Evolutionary conservation across 2,329 filamentous ascomycete genomes (phyloP), one percentile per base, ranked within the genome.

Genomic region (Cyclaneusma minus): DNA sequence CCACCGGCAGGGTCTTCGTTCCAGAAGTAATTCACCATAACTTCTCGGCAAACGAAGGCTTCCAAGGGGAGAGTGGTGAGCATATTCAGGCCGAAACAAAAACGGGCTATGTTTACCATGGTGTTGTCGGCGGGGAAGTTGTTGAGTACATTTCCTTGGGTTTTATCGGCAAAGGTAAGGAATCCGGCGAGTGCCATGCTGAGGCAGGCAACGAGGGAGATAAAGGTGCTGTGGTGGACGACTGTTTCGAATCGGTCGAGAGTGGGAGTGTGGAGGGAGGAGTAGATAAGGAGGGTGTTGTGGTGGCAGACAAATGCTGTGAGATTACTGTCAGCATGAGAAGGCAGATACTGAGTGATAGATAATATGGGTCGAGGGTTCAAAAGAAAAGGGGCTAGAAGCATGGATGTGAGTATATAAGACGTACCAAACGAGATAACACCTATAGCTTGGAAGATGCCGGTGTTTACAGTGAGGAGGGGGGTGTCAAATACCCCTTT

Each of bases 21-120:
- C 42, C 64, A 73, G 47, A 62, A 75, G 52, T 92, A 94, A 36
- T 82, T 84, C 39, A 82, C 68, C 81, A 94, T 92, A 36, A 94
- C 85, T 53, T 94, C 89, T 44, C 89, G 72, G 53, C 89, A 98
- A 29, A 98, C 89, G 50, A 98, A 98, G 10, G 84, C 85, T 60
- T 98, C 89, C 33, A 98, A 74, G 0, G 89, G 89, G 18, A 98
- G 62, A 2, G 89, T 95, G 9, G 89, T 94, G 43, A 98, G 71
- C 89, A 98, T 98, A 62, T 98, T 98, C 38, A 98, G 67, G 2
- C 89, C 89, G 47, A 98, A 95, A 55, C 83, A 94, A 26, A 98
- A 65, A 28, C 89, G 77, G 13, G 89, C 89, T 31, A 98, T 65
- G 52, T 94, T 95, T 47, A 95, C 84, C 70, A 95, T 77, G 40